Evolutionary conservation across 768 basidiomycete species (phyloP), one percentile per base, ranked within the genome.

Genomic region (Leucogyrophana mollusca): DNA sequence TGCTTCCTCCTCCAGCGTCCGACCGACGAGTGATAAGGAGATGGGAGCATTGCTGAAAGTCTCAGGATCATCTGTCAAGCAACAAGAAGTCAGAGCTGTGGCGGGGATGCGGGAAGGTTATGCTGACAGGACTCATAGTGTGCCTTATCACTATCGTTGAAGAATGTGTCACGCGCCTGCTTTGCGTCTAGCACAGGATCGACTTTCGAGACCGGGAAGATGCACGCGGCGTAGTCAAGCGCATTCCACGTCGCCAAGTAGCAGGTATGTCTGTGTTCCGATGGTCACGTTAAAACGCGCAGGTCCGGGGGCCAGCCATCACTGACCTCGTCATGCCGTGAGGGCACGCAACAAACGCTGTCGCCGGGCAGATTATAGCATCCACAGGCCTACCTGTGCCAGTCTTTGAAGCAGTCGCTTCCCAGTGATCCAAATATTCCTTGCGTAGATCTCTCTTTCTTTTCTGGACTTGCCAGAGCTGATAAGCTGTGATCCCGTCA

Each of bases 371-470:
- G 30, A 91, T 82, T 53, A 92, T 79, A 2, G 83, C 87, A 58
- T 91, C 90, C 6, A 90, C 76, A 4, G 87, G 83, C 2, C 90
- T 66, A 2, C 83, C 85, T 0, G 86, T 90, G 0, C 77, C 78
- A 0, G 87, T 90, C 13, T 54, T 40, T 0, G 45, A 51, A 8
- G 53, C 65, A 0, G 82, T 84, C 5, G 64, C 69, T 41, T 82
- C 73, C 87, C 87, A 90, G 40, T 78, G 64, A 39, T 81, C 74
- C 37, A 86, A 62, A 57, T 87, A 80, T 40, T 73, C 70, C 52
- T 79, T 69, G 21, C 84, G 74, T 22, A 85, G 52, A 9, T 72
- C 70, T 4, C 62, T 64, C 54, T 17, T 52, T 13, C 59, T 56
- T 54, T 74, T 78, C 22, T 84, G 82, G 4, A 81, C 41, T 51